Base-by-base conservation (phyloP, 139 green algal genomes). In the Zygnema circumcarinatum region DNA sequence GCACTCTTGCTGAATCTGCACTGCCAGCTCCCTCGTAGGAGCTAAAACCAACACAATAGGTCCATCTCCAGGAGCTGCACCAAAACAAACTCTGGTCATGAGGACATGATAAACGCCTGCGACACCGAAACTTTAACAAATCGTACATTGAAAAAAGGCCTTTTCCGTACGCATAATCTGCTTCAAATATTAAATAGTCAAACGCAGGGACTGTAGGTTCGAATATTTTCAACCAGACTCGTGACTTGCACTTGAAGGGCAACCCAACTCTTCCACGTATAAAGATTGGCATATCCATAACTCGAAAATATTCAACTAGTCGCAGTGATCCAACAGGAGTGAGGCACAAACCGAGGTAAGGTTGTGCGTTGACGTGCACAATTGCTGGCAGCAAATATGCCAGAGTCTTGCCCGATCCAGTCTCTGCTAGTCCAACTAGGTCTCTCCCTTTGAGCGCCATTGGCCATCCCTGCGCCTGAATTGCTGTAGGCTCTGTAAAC, bases 291-390 rank as follows among this genome's bases (percentile, higher is more conserved):
- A n/a, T n/a, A n/a, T n/a, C n/a, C n/a, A n/a, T n/a, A n/a, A n/a
- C n/a, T n/a, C n/a, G n/a, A n/a, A n/a, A n/a, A n/a, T n/a, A n/a
- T n/a, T n/a, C n/a, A n/a, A n/a, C n/a, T n/a, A n/a, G n/a, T n/a
- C n/a, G n/a, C n/a, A n/a, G n/a, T n/a, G n/a, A n/a, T n/a, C n/a
- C n/a, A n/a, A n/a, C n/a, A n/a, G n/a, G n/a, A n/a, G n/a, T n/a
- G n/a, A n/a, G n/a, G 16, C 11, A 35, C 93, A 86, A 67, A 95
- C 93, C 89, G 21, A 98, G 84, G 85, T 96, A 96, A 0, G 95
- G 95, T 92, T 98, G 96, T 1, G 96, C 96, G 84, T 98, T 98
- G 84, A 97, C 95, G 93, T 97, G 94, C 83, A 98, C 91, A 74
- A 98, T 92, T 39, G 94, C 94, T 0, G 95, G 95, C 53, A 98